Base-by-base conservation (phyloP, 768 basidiomycete species). In the Xerocomus potaroensis region DNA sequence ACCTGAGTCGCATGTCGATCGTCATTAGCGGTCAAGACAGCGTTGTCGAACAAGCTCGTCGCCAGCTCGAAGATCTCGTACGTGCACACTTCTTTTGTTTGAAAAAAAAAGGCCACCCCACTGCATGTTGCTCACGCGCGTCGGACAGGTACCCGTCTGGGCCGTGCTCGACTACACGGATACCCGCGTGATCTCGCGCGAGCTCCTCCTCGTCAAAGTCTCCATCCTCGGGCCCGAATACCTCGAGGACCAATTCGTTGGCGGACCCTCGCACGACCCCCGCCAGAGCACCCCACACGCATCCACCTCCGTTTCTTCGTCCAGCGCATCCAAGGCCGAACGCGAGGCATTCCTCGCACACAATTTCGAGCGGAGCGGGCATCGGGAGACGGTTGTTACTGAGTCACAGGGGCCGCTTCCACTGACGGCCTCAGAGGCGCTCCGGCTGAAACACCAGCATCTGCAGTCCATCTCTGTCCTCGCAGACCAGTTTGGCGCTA, bases 141-240 rank as follows among this genome's bases (percentile, higher is more conserved):
- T 19, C 19, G 18, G 3, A 7, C 41, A 96, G 95, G 94, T 99
- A 22, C 96, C 95, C 41, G 96, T 99, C 4, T 99, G 96, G 96
- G 96, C 95, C 23, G 96, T 99, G 26, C 76, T 99, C 50, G 94
- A 99, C 69, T 99, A 98, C 67, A 97, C 95, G 16, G 79, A 94
- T 51, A 98, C 93, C 19, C 81, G 78, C 47, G 83, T 85, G 23
- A 95, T 99, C 65, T 79, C 87, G 54, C 88, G 96, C 57, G 96
- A 99, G 68, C 78, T 98, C 12, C 78, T 98, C 26, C 85, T 99
- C 54, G 90, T 87, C 62, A 99, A 99, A 64, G 83, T 99, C 3
- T 98, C 96, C 48, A 95, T 94, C 61, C 84, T 99, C 29, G 96
- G 96, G 2, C 91, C 94, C 9, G 95, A 99, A 64, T 99, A 95